Evolutionary conservation across 73 alveolate species (phyloP).

Genomic region (Paraurostyla sp.): DNA sequence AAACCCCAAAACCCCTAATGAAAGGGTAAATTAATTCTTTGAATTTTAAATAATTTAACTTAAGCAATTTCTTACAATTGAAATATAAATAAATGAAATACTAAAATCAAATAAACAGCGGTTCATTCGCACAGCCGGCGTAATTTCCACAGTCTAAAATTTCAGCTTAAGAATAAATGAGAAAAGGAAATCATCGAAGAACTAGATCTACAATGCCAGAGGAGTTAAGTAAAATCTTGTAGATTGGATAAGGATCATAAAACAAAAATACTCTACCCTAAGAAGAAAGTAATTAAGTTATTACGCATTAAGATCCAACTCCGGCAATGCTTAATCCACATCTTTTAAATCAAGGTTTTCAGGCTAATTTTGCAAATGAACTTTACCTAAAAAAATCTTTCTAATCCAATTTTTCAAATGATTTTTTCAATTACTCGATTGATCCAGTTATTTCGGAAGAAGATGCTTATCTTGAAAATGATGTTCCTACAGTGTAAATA

Average conservation of each 20-base stretch:
- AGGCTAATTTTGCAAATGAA: neutral
- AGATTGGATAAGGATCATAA: neutral
- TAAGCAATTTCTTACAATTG: too few species aligned
- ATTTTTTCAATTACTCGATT: neutral
- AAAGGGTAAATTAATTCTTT: too few species aligned
- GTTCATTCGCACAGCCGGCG: slow-evolving; percentile 15
- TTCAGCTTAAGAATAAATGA: neutral
- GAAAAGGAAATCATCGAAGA: slow-evolving; percentile 44
- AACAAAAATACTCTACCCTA: too few species aligned
- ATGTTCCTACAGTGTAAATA: neutral
- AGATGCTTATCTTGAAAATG: slow-evolving; percentile 27
- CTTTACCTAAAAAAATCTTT: neutral
- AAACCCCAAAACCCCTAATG: too few species aligned
- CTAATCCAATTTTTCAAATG: neutral
- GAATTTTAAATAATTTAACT: too few species aligned
- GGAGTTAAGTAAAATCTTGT: neutral
- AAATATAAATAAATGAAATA: slow-evolving; percentile 2
- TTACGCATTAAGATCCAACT: neutral
- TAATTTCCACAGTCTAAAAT: neutral
- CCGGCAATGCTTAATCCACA: neutral
- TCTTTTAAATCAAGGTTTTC: neutral
- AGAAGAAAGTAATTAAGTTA: too few species aligned
- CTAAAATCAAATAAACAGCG: neutral
- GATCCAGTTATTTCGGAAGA: slow-evolving; percentile 37
- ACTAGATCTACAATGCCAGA: slow-evolving; percentile 56